phyloP scores from a whole-genome alignment of 768 basidiomycete species.

The Termitomyces sp. region DNA sequence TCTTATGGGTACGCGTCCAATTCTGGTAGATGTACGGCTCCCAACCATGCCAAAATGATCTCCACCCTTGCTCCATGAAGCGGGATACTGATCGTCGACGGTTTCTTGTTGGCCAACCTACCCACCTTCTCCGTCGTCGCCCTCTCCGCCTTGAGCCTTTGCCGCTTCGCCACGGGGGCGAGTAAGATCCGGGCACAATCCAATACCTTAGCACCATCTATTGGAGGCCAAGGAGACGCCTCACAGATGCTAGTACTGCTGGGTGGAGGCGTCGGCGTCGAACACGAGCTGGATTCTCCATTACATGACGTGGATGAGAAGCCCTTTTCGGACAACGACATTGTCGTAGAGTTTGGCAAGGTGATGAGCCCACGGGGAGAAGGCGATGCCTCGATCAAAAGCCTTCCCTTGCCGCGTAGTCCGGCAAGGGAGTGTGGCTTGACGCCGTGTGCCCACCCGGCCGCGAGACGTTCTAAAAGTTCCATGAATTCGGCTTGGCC shows the following conservation, averaged over 20 bases:
- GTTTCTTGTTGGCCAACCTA: conserved; percentile 53
- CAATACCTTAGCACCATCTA: conserved; percentile 49
- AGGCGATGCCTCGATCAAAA: conserved; percentile 9
- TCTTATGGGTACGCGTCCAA: conserved; percentile 39
- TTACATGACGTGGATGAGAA: conserved; percentile 14
- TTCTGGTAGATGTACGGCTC: conserved; percentile 73
- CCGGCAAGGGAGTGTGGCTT: conserved; percentile 48
- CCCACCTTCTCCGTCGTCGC: conserved; percentile 45
- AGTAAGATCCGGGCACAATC: conserved; percentile 71
- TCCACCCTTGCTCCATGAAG: conserved; percentile 85
- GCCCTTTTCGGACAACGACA: conserved; percentile 12
- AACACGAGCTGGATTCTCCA: conserved; percentile 12
- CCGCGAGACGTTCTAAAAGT: conserved; percentile 72
- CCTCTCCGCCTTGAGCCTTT: conserved; percentile 53
- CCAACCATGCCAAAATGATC: conserved; percentile 81
- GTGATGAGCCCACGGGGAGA: conserved; percentile 2
- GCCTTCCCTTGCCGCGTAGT: conserved; percentile 14
- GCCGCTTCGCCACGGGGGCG: conserved; percentile 61
- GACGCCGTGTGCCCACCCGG: conserved; percentile 66
- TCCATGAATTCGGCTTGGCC: conserved; percentile 88
- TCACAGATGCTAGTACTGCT: conserved; percentile 2
- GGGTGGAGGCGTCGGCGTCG: background rate
- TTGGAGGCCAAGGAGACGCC: conserved; percentile 12
- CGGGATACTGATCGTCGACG: conserved; percentile 70
- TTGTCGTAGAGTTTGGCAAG: background rate